A percentile compares a stretch with the other conserved stretches of the same genome.
phyloP scores from a whole-genome alignment of 768 basidiomycete species.

The Xanthoconium purpureum region DNA sequence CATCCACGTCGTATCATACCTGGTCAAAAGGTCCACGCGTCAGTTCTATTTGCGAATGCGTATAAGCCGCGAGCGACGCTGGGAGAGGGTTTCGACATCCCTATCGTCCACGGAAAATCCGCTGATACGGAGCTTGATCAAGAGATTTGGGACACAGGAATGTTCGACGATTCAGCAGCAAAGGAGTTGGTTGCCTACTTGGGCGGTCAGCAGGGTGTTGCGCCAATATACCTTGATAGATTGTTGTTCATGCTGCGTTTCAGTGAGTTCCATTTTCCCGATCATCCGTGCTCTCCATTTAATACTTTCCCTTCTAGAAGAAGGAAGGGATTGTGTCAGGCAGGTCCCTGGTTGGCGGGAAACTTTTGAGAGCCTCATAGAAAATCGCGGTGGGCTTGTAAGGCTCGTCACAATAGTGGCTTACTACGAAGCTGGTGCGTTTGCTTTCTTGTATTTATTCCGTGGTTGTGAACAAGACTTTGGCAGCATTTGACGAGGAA shows the following conservation, averaged over 20 bases:
- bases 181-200: conserved; percentile 9
- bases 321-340: conserved; percentile 20
- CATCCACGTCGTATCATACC: conserved; percentile 1
- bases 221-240: conserved; percentile 3
- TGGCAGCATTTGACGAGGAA: no score
- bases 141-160: conserved; percentile 17
- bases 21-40: conserved; percentile 26
- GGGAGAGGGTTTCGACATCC: conserved; percentile 27
- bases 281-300: neutral
- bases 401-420: conserved; percentile 22
- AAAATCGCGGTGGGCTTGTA: conserved; percentile 10
- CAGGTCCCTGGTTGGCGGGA: conserved; percentile 11
- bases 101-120: neutral
- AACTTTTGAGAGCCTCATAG: conserved; percentile 10
- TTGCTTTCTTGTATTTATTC: neutral
- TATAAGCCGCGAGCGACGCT: conserved; percentile 19
- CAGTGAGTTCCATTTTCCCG: conserved; percentile 8
- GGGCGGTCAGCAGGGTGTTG: conserved; percentile 5
- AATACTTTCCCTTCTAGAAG: neutral
- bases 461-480: neutral
- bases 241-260: conserved; percentile 21
- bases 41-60: conserved; percentile 20
- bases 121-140: conserved; percentile 5
- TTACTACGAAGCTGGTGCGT: conserved; percentile 21
- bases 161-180: conserved; percentile 22